These are phyloP conservation scores for Basipetospora sp. DNA, from an alignment of 2,329 filamentous ascomycete genomes.

Conservation along the genomic window DNA sequence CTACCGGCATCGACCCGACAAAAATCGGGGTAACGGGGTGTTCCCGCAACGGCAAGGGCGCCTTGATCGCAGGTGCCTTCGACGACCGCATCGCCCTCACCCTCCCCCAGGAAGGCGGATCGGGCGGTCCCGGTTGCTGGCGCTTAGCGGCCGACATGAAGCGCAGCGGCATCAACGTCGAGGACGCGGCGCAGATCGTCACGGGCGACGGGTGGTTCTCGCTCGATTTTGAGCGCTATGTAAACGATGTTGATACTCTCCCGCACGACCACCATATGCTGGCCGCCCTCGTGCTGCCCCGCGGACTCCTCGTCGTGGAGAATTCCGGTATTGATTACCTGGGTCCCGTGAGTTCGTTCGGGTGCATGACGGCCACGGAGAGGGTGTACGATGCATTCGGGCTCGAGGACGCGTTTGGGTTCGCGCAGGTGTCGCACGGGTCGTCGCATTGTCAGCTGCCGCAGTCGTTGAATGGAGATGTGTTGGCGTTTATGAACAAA, in stretches of 20 bases:
- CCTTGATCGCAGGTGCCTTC: slow-evolving; percentile 45
- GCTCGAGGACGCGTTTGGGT: slow-evolving; percentile 40
- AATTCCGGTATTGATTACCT: slow-evolving; percentile 44
- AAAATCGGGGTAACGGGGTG: slow-evolving; percentile 45
- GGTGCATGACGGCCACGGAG: slow-evolving; percentile 40
- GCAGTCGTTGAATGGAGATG: slow-evolving; percentile 26
- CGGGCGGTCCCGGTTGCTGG: slow-evolving; percentile 48
- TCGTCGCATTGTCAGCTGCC: slow-evolving; percentile 44
- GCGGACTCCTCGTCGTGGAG: slow-evolving; percentile 40
- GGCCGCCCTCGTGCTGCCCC: slow-evolving; percentile 39
- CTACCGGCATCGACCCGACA: slow-evolving; percentile 33
- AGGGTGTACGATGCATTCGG: slow-evolving; percentile 40
- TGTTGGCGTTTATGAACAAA: slow-evolving; percentile 39
- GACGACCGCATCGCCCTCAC: slow-evolving; percentile 44
- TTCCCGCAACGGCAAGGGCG: slow-evolving; percentile 50
- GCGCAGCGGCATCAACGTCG: slow-evolving; percentile 39
- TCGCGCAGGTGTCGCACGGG: slow-evolving; percentile 34
- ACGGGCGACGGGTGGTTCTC: slow-evolving; percentile 51
- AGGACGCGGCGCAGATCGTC: slow-evolving; percentile 44
- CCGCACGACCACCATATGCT: slow-evolving; percentile 45
- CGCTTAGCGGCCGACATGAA: slow-evolving; percentile 37
- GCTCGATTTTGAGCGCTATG: slow-evolving; percentile 36
- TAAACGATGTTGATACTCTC: slow-evolving; percentile 28
- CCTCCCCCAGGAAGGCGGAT: slow-evolving; percentile 47
- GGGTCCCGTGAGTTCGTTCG: slow-evolving; percentile 39